Evolutionary conservation across 331 rosid species (phyloP).

Genomic region (Arachis monticola): DNA sequence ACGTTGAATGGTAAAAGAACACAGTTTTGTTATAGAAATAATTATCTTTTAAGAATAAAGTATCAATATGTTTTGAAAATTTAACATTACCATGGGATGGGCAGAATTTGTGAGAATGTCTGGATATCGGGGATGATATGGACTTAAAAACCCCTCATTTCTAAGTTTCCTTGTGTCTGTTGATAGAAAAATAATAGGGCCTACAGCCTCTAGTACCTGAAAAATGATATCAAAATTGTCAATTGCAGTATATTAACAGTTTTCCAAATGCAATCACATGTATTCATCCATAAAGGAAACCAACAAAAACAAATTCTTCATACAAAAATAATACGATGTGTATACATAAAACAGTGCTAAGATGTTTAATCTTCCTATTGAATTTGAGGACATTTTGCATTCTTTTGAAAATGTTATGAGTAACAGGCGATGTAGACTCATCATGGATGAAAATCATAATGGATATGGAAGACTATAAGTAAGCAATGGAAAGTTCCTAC

Average conservation of each 20-base stretch:
- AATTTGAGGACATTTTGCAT: conserved; percentile 24
- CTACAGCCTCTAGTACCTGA: conserved; percentile 98
- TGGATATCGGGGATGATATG: conserved; percentile 98
- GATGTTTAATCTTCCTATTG: conserved; percentile 12
- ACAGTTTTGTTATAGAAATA: conserved; percentile 34
- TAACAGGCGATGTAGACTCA: conserved; percentile 1
- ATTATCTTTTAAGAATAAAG: conserved; percentile 35
- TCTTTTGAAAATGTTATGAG: conserved; percentile 25
- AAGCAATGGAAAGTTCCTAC: conserved; percentile 1
- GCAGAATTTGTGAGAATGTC: conserved; percentile 99
- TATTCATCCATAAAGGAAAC: conserved; percentile 25
- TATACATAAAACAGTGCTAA: conserved; percentile 20
- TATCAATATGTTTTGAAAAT: conserved; percentile 23
- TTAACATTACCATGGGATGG: conserved; percentile 82
- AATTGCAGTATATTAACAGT: conserved; percentile 26
- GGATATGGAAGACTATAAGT: conserved; percentile 22
- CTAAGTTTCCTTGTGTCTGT: conserved; percentile 98
- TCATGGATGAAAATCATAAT: conserved; percentile 12
- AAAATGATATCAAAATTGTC: conserved; percentile 32
- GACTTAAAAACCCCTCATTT: conserved; percentile 97
- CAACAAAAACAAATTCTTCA: conserved; percentile 8
- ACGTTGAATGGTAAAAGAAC: conserved; percentile 30
- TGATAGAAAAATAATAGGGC: conserved; percentile 92
- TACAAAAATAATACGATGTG: neutral
- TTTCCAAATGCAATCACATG: conserved; percentile 26